phyloP scores from a whole-genome alignment of 2,329 filamentous ascomycete species.

The Erysiphe pulchra region DNA sequence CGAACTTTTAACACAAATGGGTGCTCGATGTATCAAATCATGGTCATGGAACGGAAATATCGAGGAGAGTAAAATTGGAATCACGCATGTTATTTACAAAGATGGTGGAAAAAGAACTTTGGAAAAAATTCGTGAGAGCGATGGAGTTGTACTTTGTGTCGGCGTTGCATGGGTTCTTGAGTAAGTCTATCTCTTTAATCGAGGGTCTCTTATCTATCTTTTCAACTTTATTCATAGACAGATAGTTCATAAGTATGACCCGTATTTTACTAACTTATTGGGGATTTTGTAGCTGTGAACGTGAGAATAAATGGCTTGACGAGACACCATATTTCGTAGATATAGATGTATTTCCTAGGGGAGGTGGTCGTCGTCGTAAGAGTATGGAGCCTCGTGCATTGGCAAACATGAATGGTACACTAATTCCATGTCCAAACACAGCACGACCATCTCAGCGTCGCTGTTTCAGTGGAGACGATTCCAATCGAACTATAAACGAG shows the following conservation, averaged over 20 bases:
- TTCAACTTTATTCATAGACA: too few species aligned
- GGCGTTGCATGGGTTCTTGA: constrained; percentile 75
- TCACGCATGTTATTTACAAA: constrained; percentile 79
- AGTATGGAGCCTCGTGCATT: constrained; percentile 56
- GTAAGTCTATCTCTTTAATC: constrained; percentile 25
- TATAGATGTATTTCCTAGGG: constrained; percentile 38
- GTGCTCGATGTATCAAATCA: constrained; percentile 48
- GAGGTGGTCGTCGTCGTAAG: constrained; percentile 46
- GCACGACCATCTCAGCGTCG: constrained; percentile 7
- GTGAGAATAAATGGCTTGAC: constrained; percentile 51
- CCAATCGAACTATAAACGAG: background rate
- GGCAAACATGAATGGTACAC: constrained; percentile 39
- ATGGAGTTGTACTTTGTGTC: constrained; percentile 59
- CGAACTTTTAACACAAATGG: constrained; percentile 56
- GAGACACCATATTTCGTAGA: constrained; percentile 46
- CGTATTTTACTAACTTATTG: background rate
- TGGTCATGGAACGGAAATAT: constrained; percentile 41
- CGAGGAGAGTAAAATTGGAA: constrained; percentile 30
- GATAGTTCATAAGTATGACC: too few species aligned
- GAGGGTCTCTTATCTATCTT: background rate
- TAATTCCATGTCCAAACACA: constrained; percentile 19
- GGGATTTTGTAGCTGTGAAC: constrained; percentile 33
- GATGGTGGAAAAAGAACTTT: constrained; percentile 60
- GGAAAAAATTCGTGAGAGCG: constrained; percentile 49
- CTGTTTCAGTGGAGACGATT: background rate